Evolutionary conservation across 805 yeast species (phyloP), one percentile per base, ranked within the genome.

Genomic region (Cyberlindnera misumaiensis): DNA sequence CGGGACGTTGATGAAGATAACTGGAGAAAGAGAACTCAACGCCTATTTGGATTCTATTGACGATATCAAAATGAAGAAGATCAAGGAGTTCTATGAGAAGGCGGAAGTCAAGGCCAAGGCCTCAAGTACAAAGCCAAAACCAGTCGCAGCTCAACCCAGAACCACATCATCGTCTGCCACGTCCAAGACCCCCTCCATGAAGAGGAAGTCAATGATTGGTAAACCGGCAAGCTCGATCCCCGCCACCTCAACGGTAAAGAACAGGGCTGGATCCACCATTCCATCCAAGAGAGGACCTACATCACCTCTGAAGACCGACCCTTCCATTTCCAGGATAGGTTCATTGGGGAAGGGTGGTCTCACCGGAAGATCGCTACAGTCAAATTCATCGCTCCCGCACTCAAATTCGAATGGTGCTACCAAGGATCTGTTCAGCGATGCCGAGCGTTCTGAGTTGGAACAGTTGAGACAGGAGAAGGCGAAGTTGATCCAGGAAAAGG

Each of bases 1-100:
- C 28, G 97, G 96, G 6, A 77, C 84, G 0, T 59, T 88, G 35
- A 80, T 85, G 81, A 86, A 83, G 58, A 72, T 87, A n/a, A 70
- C 80, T 11, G 96, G 96, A 0, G 82, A 76, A 51, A 65, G 88
- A 37, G 80, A 75, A 36, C 61, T 87, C 46, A 74, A 64, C 36
- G 65, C 71, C 4, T 70, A 70, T 34, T 55, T 86, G 39, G 88
- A 77, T 13, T 72, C 73, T n/a, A 65, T 90, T 34, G 97, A 90
- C 52, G 86, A 81, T 35, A 72, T 79, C 48, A 77, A 90, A 56
- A 75, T 72, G 58, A 68, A 70, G 38, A 86, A 87, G 53, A 82
- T 90, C 28, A 64, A 64, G 30, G 81, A 78, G 24, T 75, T 72
- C 36, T 73, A 50, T 45, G 77, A 75, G 36, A 56, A 62, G 10